These are phyloP conservation scores for Westerdykella aurantiaca DNA, from an alignment of 2,329 filamentous ascomycete genomes.

Conservation along the genomic window DNA sequence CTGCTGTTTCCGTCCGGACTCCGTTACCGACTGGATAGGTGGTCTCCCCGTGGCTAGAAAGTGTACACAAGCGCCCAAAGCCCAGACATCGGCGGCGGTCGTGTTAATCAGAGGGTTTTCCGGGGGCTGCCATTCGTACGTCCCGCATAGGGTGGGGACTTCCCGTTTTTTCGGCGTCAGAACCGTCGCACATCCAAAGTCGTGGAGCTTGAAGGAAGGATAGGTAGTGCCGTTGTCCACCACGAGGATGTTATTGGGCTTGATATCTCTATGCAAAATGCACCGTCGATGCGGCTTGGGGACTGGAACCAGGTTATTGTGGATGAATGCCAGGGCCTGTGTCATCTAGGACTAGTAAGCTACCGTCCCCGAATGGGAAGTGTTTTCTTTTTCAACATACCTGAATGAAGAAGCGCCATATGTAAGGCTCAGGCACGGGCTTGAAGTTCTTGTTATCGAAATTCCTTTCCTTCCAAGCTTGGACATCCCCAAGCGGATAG, in stretches of 20 bases:
- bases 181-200: slow-evolving; percentile 17
- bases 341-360: slow-evolving; percentile 23
- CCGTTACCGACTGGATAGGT: slow-evolving; percentile 9
- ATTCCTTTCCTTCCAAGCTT: slow-evolving; percentile 11
- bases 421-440: slow-evolving; percentile 20
- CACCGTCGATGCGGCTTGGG: slow-evolving; percentile 2
- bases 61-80: slow-evolving; percentile 26
- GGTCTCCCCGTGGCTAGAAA: slow-evolving; percentile 19
- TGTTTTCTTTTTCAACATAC: slow-evolving; percentile 6
- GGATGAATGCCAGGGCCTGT: slow-evolving; percentile 24
- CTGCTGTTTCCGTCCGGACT: not conserved
- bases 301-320: slow-evolving; percentile 11
- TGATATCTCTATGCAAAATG: slow-evolving; percentile 22
- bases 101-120: slow-evolving; percentile 26
- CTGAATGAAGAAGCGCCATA: slow-evolving; percentile 26
- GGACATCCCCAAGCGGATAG: slow-evolving; percentile 18
- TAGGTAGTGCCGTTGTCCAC: slow-evolving; percentile 17
- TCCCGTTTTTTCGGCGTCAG: slow-evolving; percentile 3
- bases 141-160: slow-evolving; percentile 9
- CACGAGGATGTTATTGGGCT: slow-evolving; percentile 26
- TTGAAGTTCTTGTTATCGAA: slow-evolving; percentile 13
- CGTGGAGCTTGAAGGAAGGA: slow-evolving; percentile 22
- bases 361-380: slow-evolving; percentile 21
- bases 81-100: slow-evolving; percentile 26
- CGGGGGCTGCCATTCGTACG: slow-evolving; percentile 25